Base-by-base conservation (phyloP, 768 basidiomycete species). In the Erythrobasidium yunnanense region DNA sequence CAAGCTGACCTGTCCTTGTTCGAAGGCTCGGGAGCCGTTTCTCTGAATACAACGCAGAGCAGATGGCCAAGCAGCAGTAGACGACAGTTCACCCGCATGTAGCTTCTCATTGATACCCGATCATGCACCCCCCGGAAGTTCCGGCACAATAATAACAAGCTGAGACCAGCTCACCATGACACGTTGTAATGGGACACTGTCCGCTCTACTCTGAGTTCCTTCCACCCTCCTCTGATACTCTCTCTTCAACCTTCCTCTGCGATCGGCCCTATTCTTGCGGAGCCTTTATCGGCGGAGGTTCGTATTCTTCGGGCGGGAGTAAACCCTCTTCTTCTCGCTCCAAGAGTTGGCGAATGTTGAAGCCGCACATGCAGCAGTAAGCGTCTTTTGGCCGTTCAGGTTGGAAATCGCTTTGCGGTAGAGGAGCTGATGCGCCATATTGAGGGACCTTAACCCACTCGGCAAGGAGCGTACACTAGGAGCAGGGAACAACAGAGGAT, bases 1-100 rank as follows among this genome's bases (percentile, higher is more conserved):
- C 30, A 32, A 18, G 30, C 13, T 32, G 15, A 18, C 13, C 11
- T 47, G 13, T 38, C 60, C 17, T 27, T 38, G 27, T 46, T 4
- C 25, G 18, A 25, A 63, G 60, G 33, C 30, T 63, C 11, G 60
- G 60, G 5, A 49, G 45, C 46, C 15, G 60, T 23, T 63, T 63
- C 47, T 50, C 46, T 8, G 60, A 63, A 32, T 51, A 63, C 60
- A 63, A 63, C 30, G 60, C 60, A 8, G 60, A 63, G 49, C 60
- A 63, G 25, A 63, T 63, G 60, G 32, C 32, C 22, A 63, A 63
- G 22, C 11, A 13, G 47, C n/a, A 50, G 46, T 49, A 25, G 29
- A 50, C 27, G 30, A 60, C n/a, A n/a, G n/a, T 42, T 11, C 38
- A 42, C n/a, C 11, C n/a, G 38, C n/a, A n/a, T 42, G 38, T 42